These are phyloP conservation scores for Aurinia saxatilis DNA, from an alignment of 345 rosid genomes.

Conservation along the genomic window DNA sequence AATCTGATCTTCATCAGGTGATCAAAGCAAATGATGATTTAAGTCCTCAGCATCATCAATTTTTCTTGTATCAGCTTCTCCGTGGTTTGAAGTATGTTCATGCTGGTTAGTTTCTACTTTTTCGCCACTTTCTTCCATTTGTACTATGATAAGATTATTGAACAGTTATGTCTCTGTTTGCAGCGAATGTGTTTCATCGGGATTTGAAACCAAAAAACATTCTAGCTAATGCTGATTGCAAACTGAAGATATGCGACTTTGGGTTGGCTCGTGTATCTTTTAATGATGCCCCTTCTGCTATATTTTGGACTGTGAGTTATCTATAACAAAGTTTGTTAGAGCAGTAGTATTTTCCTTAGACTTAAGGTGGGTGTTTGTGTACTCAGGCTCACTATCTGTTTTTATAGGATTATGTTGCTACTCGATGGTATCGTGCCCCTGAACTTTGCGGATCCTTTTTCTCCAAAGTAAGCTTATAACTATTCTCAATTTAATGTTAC, in stretches of 20 bases:
- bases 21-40: slow-evolving; percentile 91
- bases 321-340: not conserved
- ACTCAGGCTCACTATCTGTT: not conserved
- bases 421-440: slow-evolving; percentile 98
- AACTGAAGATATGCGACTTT: slow-evolving; percentile 93
- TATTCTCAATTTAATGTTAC: not conserved
- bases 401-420: slow-evolving; percentile 88
- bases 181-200: slow-evolving; percentile 91
- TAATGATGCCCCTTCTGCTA: slow-evolving; percentile 90
- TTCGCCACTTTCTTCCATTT: not conserved
- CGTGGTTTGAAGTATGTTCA: slow-evolving; percentile 87
- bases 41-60: slow-evolving; percentile 83
- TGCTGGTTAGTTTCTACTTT: slow-evolving; percentile 46
- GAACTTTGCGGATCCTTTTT: slow-evolving; percentile 97
- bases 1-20: slow-evolving; percentile 95
- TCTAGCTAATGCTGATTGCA: slow-evolving; percentile 96
- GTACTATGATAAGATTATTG: not conserved
- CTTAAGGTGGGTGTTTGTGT: not conserved
- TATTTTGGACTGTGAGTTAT: slow-evolving; percentile 86
- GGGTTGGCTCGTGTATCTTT: slow-evolving; percentile 95
- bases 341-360: not conserved
- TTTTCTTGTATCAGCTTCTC: slow-evolving; percentile 94
- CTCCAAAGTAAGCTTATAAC: slow-evolving; percentile 35
- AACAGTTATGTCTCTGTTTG: slow-evolving; percentile 24
- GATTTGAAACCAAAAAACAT: slow-evolving; percentile 97